A percentile compares a stretch with the other conserved stretches of the same genome.
Conservation (phyloP, 345 rosid species). For the Noccaea bulbosa region DNA sequence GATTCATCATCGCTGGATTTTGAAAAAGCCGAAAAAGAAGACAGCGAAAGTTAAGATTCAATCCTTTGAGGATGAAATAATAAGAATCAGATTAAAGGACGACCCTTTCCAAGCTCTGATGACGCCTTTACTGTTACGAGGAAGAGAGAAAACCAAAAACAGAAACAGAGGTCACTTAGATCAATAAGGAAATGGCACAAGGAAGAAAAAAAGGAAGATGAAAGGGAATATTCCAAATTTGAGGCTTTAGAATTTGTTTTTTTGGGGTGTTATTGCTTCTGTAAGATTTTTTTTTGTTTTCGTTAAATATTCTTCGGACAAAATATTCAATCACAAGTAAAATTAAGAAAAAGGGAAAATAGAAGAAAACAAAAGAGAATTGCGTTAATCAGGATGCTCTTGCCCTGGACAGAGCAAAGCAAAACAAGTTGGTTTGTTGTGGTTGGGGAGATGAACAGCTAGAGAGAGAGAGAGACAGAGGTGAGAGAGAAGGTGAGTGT, state of each 20-base stretch:
- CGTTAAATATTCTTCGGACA: slow-evolving; percentile 30
- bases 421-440: slow-evolving; percentile 50
- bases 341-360: not conserved
- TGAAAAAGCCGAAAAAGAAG: not conserved
- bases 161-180: slow-evolving; percentile 31
- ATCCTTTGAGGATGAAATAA: not conserved
- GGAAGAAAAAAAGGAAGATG: not conserved
- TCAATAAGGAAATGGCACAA: slow-evolving; percentile 20
- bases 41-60: not conserved
- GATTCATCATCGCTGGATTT: slow-evolving; percentile 32
- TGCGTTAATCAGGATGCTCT: slow-evolving; percentile 42
- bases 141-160: slow-evolving; percentile 10
- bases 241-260: slow-evolving; percentile 37
- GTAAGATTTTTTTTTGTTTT: slow-evolving; percentile 20
- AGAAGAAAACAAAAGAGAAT: slow-evolving; percentile 13
- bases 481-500: slow-evolving; percentile 24
- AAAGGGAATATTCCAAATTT: slow-evolving; percentile 48
- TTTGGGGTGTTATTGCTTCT: slow-evolving; percentile 30
- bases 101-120: slow-evolving; percentile 28
- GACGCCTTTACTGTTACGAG: slow-evolving; percentile 31
- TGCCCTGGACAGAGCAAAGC: slow-evolving; percentile 38
- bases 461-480: slow-evolving; percentile 19
- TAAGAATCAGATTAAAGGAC: slow-evolving; percentile 35
- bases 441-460: slow-evolving; percentile 51
- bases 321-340: slow-evolving; percentile 12